Evolutionary conservation across 805 yeast genomes (phyloP).

Genomic region (Ogataea salicorniae): DNA sequence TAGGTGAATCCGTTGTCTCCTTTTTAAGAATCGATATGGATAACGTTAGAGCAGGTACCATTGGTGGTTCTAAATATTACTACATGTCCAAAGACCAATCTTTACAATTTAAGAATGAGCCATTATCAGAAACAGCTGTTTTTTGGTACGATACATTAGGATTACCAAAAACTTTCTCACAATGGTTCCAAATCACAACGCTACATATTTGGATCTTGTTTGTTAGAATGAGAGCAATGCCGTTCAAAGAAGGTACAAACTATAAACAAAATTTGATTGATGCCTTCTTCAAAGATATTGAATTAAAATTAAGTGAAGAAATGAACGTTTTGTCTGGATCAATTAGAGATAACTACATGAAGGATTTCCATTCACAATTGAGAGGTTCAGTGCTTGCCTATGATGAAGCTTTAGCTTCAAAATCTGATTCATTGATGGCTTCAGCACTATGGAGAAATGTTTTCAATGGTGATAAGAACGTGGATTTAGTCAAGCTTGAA

Average conservation of each 20-base stretch:
- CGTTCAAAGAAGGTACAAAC: slow-evolving; percentile 78
- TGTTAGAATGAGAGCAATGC: slow-evolving; percentile 95
- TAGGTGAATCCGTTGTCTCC: slow-evolving; percentile 63
- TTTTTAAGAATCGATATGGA: slow-evolving; percentile 83
- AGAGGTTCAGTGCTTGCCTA: slow-evolving; percentile 86
- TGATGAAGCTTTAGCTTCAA: slow-evolving; percentile 84
- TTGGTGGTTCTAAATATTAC: slow-evolving; percentile 85
- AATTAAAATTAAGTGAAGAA: slow-evolving; percentile 76
- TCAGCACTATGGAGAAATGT: slow-evolving; percentile 86
- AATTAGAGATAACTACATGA: slow-evolving; percentile 78
- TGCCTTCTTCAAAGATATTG: slow-evolving; percentile 85
- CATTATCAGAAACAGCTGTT: slow-evolving; percentile 62
- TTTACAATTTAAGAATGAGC: slow-evolving; percentile 67
- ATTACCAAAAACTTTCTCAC: slow-evolving; percentile 83
- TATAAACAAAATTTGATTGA: slow-evolving; percentile 92
- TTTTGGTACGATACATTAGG: slow-evolving; percentile 83
- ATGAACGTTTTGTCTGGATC: slow-evolving; percentile 78
- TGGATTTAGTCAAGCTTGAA: slow-evolving; percentile 79
- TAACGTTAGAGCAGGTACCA: slow-evolving; percentile 84
- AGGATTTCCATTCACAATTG: slow-evolving; percentile 85
- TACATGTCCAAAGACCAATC: slow-evolving; percentile 86
- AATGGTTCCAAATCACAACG: slow-evolving; percentile 90
- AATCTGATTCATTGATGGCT: slow-evolving; percentile 66
- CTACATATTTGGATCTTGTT: slow-evolving; percentile 91
- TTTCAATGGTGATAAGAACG: slow-evolving; percentile 77